Evolutionary conservation across 2,329 filamentous ascomycete genomes (phyloP), one percentile per base, ranked within the genome.

Genomic region (Diplocarpon rosae): DNA sequence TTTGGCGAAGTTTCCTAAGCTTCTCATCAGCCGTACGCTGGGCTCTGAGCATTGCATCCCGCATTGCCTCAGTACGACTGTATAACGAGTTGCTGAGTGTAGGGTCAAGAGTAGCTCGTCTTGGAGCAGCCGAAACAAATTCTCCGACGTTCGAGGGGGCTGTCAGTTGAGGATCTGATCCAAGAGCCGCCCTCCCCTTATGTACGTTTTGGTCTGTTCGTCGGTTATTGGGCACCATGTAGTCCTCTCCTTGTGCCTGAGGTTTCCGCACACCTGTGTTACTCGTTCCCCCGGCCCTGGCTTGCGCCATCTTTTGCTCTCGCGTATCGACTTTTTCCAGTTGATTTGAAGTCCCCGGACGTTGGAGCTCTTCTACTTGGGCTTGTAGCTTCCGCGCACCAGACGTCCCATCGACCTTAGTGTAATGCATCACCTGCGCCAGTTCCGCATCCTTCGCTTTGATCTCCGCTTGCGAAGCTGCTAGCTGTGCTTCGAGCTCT

Each of bases 401-500:
- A 32, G 30, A 10, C 10, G 30, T 32, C 30, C n/a, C 30, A 13
- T 8, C 37, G 13, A 10, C 16, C 30, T 2, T 34, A 10, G 30
- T 14, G 14, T 33, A 13, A 24, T 34, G 30, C 29, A 27, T 39
- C 4, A 9, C 8, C 12, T 15, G n/a, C 7, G 10, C n/a, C 24
- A 29, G 24, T 20, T 42, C 42, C 8, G 4, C 24, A 7, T 43
- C 39, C 9, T 40, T 29, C 10, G 17, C 24, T 9, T 24, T 32
- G 5, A 32, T 5, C 20, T 27, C 17, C 11, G 41, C 37, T 15
- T 43, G 37, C 37, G 39, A 20, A 11, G 43, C 40, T 33, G 39
- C 34, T 11, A 48, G 17, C n/a, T 43, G 44, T 13, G 43, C 44
- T 40, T 56, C 50, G 29, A 56, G 49, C 28, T 49, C 47, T 13